Conservation (phyloP, 2,329 filamentous ascomycete species). For the Fusarium cyanostomum region DNA sequence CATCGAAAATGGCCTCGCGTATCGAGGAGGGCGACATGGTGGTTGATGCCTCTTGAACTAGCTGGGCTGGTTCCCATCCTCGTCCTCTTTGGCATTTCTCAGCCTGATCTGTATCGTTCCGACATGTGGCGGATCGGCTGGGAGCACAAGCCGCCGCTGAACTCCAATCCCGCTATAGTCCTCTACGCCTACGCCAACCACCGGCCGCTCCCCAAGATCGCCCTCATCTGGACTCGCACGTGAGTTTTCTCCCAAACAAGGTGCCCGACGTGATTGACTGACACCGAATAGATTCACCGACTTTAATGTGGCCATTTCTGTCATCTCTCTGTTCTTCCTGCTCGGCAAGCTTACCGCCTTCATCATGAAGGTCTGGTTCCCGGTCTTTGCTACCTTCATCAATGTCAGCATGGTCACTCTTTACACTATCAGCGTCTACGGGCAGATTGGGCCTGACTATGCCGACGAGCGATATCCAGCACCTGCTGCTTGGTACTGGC, state of each 20-base stretch:
- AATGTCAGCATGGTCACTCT: conserved; percentile 67
- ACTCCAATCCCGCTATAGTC: conserved; percentile 75
- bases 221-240: conserved; percentile 78
- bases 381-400: conserved; percentile 68
- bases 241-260: conserved; percentile 56
- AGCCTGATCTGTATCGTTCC: conserved; percentile 77
- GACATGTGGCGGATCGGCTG: conserved; percentile 78
- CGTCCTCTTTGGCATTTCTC: conserved; percentile 76
- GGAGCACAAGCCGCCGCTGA: conserved; percentile 69
- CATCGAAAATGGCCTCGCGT: conserved; percentile 66
- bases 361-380: conserved; percentile 77
- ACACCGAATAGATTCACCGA: conserved; percentile 69
- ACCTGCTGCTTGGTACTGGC: conserved; percentile 77
- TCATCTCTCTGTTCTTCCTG: conserved; percentile 79
- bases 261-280: not conserved
- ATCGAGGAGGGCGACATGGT: conserved; percentile 65
- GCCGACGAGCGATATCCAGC: conserved; percentile 71
- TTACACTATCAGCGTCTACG: conserved; percentile 73
- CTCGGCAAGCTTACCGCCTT: conserved; percentile 74
- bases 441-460: conserved; percentile 78
- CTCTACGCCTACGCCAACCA: conserved; percentile 81
- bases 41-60: conserved; percentile 73
- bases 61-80: conserved; percentile 71
- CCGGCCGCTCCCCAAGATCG: conserved; percentile 66
- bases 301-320: conserved; percentile 79